These are phyloP conservation scores for Ascochyta rabiei DNA, from an alignment of 2,329 filamentous ascomycete genomes.

Conservation along the genomic window DNA sequence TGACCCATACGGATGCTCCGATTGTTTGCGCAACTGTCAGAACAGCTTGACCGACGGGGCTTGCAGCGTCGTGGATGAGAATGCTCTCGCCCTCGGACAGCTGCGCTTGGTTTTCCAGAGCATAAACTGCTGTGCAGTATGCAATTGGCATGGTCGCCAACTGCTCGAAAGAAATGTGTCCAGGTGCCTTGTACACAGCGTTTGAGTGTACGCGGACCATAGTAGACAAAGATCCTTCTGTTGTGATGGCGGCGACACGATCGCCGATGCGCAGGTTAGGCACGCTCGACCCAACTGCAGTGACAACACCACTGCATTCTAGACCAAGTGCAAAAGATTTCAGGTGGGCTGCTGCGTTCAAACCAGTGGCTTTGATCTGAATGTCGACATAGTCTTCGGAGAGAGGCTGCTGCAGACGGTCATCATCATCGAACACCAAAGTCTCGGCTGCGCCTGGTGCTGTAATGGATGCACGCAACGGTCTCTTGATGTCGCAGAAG, in stretches of 20 bases:
- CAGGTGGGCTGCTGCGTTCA: not conserved
- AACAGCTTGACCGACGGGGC: conserved; percentile 39
- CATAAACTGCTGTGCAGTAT: conserved; percentile 34
- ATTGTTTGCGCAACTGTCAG: conserved; percentile 31
- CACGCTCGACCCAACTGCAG: conserved; percentile 21
- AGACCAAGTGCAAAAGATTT: conserved; percentile 2
- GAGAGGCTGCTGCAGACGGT: not conserved
- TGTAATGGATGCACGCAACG: conserved; percentile 19
- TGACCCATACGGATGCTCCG: conserved; percentile 31
- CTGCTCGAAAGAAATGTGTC: conserved; percentile 30
- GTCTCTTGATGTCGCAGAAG: conserved; percentile 19
- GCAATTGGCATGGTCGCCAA: conserved; percentile 31
- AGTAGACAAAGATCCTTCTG: conserved; percentile 27
- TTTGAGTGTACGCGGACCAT: conserved; percentile 21
- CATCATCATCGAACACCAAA: conserved; percentile 28
- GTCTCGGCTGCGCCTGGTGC: conserved; percentile 24
- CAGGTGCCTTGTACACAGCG: conserved; percentile 27
- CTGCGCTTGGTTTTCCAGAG: conserved; percentile 36
- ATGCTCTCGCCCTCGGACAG: conserved; percentile 42
- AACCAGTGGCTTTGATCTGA: conserved; percentile 37
- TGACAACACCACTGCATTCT: conserved; percentile 22
- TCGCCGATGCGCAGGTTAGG: conserved; percentile 29
- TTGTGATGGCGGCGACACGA: conserved; percentile 30
- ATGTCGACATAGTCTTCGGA: conserved; percentile 41
- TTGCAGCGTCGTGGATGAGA: conserved; percentile 39